phyloP scores from a whole-genome alignment of 164 flowering plant species.

The Cinnamomum micranthum region DNA sequence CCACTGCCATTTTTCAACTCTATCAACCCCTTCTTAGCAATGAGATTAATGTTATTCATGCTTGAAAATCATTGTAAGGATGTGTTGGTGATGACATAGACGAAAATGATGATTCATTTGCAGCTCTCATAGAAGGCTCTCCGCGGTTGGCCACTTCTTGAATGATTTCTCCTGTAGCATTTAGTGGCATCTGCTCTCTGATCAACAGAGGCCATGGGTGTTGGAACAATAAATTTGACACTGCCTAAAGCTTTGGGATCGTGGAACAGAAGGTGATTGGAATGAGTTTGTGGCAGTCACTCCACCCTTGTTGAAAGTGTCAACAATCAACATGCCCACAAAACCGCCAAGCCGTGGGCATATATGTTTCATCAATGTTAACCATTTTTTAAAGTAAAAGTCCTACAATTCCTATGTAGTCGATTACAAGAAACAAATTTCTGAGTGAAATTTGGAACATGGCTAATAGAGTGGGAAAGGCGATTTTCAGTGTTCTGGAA shows the following conservation, averaged over 20 bases:
- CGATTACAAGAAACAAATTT: constrained; percentile 20
- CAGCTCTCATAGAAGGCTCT: constrained; percentile 33
- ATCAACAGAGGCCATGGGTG: constrained; percentile 38
- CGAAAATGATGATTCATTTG: constrained; percentile 25
- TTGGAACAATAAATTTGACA: constrained; percentile 73
- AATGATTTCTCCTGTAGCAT: constrained; percentile 20
- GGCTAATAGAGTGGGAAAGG: too few relatives aligned
- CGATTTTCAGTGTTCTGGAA: too few relatives aligned
- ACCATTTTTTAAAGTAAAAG: background rate
- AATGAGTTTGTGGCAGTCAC: constrained; percentile 47
- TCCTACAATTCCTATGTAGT: too few relatives aligned
- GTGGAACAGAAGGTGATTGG: constrained; percentile 64
- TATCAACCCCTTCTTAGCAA: constrained; percentile 15
- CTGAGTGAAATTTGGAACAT: constrained; percentile 36
- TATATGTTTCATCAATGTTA: background rate
- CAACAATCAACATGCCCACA: constrained; percentile 95
- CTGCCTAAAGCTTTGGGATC: constrained; percentile 43
- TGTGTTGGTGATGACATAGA: constrained; percentile 13
- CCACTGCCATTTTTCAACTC: background rate
- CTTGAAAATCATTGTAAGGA: constrained; percentile 63
- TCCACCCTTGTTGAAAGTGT: constrained; percentile 83
- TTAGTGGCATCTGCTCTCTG: constrained; percentile 23
- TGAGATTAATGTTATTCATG: constrained; percentile 49
- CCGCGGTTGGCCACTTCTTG: constrained; percentile 24
- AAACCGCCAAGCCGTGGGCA: constrained; percentile 4